These are phyloP conservation scores for Logfia minima DNA, from an alignment of 129 eudicot species.

Conservation along the genomic window DNA sequence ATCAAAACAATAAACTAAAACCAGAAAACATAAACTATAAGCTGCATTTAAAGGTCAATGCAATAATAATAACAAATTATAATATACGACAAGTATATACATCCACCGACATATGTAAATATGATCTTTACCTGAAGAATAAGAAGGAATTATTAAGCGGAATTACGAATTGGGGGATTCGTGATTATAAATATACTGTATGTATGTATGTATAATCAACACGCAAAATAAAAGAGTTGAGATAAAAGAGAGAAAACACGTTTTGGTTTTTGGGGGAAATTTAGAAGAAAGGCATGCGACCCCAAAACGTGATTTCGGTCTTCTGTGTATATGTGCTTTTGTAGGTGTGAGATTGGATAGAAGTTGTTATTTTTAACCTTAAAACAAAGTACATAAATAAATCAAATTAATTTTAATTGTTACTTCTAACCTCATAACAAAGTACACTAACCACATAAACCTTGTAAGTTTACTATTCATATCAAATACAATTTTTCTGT, in stretches of 20 bases:
- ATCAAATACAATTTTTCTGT: no score
- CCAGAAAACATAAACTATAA: slow-evolving; percentile 18
- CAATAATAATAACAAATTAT: slow-evolving; percentile 3
- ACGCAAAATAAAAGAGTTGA: neutral
- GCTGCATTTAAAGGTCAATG: slow-evolving; percentile 31
- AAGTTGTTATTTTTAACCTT: neutral
- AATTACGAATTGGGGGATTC: neutral
- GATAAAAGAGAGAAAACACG: slow-evolving; percentile 4
- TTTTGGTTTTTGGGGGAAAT: neutral
- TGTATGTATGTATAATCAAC: neutral
- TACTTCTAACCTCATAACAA: no score
- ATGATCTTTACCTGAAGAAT: slow-evolving; percentile 28
- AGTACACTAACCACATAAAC: no score
- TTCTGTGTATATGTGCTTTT: slow-evolving; percentile 11
- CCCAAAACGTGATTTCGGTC: slow-evolving; percentile 21
- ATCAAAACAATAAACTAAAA: slow-evolving; percentile 8
- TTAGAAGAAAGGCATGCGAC: slow-evolving; percentile 31
- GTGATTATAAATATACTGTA: neutral
- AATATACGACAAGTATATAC: slow-evolving; percentile 1
- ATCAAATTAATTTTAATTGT: no score
- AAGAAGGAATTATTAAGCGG: neutral
- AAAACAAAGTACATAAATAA: neutral
- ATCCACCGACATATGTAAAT: slow-evolving; percentile 34
- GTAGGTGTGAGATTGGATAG: neutral
- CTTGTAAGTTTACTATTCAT: no score